A percentile compares a stretch with the other conserved stretches of the same genome.
Evolutionary conservation across 2,329 filamentous ascomycete genomes (phyloP).

Genomic region (Neofusicoccum umdonicola): DNA sequence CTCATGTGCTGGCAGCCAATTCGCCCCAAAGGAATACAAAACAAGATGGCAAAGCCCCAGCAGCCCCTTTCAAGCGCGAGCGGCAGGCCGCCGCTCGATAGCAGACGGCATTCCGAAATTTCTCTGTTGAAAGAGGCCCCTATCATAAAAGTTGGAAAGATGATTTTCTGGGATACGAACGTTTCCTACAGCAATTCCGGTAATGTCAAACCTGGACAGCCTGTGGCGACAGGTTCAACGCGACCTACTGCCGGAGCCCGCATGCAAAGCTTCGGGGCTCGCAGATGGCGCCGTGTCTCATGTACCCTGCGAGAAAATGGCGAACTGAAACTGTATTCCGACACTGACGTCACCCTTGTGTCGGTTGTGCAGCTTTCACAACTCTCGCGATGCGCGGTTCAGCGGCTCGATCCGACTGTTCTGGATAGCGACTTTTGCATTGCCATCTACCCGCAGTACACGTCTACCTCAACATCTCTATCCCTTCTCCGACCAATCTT

Average conservation of each 20-base stretch:
- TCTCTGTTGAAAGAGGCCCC: conserved; percentile 65
- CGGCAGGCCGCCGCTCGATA: conserved; percentile 37
- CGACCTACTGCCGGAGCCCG: conserved; percentile 42
- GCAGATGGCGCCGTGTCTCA: conserved; percentile 83
- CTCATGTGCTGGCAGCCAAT: conserved; percentile 79
- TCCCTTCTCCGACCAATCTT: conserved; percentile 85
- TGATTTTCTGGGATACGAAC: conserved; percentile 75
- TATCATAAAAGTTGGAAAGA: conserved; percentile 81
- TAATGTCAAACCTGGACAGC: conserved; percentile 1
- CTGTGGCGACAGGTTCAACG: conserved; percentile 19
- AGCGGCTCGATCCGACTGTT: conserved; percentile 85
- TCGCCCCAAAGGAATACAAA: conserved; percentile 56
- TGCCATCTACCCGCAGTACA: conserved; percentile 92
- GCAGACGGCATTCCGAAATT: conserved; percentile 49
- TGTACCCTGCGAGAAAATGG: conserved; percentile 95
- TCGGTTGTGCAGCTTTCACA: conserved; percentile 85
- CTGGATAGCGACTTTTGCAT: conserved; percentile 92
- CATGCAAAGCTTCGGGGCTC: conserved; percentile 56
- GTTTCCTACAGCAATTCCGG: conserved; percentile 50
- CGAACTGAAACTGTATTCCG: conserved; percentile 85
- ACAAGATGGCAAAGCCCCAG: conserved; percentile 53
- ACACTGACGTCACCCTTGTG: conserved; percentile 76
- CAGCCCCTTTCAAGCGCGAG: conserved; percentile 31
- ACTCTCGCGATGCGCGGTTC: conserved; percentile 83
- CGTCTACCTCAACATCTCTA: conserved; percentile 67